These are phyloP conservation scores for Ophiosphaerella korrae DNA, from an alignment of 2,329 filamentous ascomycete genomes.

Conservation along the genomic window DNA sequence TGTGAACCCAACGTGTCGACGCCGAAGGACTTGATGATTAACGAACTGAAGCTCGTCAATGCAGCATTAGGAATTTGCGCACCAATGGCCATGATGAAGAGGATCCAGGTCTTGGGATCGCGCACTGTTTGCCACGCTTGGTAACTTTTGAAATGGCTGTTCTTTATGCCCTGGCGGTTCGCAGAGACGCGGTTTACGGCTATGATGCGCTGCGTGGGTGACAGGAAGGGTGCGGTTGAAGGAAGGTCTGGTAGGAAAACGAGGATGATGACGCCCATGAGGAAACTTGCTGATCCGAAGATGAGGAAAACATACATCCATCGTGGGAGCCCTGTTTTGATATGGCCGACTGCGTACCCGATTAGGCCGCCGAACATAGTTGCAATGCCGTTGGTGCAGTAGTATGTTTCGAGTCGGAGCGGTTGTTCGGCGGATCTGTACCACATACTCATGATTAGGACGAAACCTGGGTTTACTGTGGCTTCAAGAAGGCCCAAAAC, in stretches of 20 bases:
- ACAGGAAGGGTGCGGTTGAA: slow-evolving; percentile 29
- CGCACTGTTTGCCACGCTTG: slow-evolving; percentile 54
- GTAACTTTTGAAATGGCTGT: slow-evolving; percentile 52
- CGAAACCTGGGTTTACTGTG: slow-evolving; percentile 58
- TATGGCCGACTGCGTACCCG: slow-evolving; percentile 64
- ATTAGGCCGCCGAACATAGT: slow-evolving; percentile 64
- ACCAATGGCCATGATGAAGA: slow-evolving; percentile 50
- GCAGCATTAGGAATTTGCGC: slow-evolving; percentile 64
- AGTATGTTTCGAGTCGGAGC: slow-evolving; percentile 51
- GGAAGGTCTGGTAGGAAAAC: slow-evolving; percentile 60
- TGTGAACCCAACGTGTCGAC: slow-evolving; percentile 87
- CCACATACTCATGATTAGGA: slow-evolving; percentile 70
- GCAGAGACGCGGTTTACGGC: slow-evolving; percentile 50
- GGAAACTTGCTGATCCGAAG: slow-evolving; percentile 47
- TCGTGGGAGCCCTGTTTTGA: slow-evolving; percentile 47
- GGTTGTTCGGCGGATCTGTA: slow-evolving; percentile 68
- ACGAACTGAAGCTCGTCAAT: slow-evolving; percentile 58
- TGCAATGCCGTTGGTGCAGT: slow-evolving; percentile 58
- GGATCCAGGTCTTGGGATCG: slow-evolving; percentile 48
- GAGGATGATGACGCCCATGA: slow-evolving; percentile 50
- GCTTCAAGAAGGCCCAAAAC: slow-evolving; percentile 60
- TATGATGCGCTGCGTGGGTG: slow-evolving; percentile 17
- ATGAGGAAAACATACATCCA: slow-evolving; percentile 63
- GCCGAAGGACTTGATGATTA: slow-evolving; percentile 69
- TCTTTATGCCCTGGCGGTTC: slow-evolving; percentile 58